Evolutionary conservation across 495 filamentous ascomycete genomes (phyloP), one percentile per base, ranked within the genome.

Genomic region (Aspergillus carlsbadensis): DNA sequence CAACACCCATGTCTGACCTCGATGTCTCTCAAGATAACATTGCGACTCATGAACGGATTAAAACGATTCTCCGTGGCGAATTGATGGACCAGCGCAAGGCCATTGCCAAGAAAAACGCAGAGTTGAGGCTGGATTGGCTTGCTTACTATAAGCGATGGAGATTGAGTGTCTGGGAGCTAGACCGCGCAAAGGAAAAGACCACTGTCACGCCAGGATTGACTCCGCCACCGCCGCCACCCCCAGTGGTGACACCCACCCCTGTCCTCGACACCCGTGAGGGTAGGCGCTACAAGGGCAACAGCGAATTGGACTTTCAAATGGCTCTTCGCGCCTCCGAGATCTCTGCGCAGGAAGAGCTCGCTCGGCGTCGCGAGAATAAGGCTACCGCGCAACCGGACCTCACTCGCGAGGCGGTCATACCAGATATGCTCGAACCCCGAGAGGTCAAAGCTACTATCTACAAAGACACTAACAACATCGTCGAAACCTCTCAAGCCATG

Each of bases 401-500:
- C 39, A 86, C 86, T 1, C 91, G 90, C 63, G 94, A 98, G 71
- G 94, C 94, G 0, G 77, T 81, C 2, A 85, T 98, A 40, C 93
- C 92, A 1, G 77, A 86, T 43, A 92, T 96, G 85, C 80, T 88
- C 20, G 80, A 83, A 56, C 71, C 70, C 34, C 67, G 76, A 10
- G 73, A 79, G 31, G 71, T 70, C n/a, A 68, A 75, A 40, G 69
- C 71, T 5, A 36, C 50, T 7, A 70, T 79, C 29, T 98, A 88
- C 70, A 81, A 81, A 52, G 90, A 97, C 65, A 85, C 75, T 3
- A 89, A 90, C 46, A 87, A 91, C 48, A 73, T 84, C 10, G 77
- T 95, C 14, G 80, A 85, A 33, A 75, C 86, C 4, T 78, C 85
- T 41, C 78, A 81, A 56, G 87, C 87, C 3, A 81, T 94, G 39